Evolutionary conservation across 768 basidiomycete genomes (phyloP), one percentile per base, ranked within the genome.

Genomic region (Hygrocybe coccinea): DNA sequence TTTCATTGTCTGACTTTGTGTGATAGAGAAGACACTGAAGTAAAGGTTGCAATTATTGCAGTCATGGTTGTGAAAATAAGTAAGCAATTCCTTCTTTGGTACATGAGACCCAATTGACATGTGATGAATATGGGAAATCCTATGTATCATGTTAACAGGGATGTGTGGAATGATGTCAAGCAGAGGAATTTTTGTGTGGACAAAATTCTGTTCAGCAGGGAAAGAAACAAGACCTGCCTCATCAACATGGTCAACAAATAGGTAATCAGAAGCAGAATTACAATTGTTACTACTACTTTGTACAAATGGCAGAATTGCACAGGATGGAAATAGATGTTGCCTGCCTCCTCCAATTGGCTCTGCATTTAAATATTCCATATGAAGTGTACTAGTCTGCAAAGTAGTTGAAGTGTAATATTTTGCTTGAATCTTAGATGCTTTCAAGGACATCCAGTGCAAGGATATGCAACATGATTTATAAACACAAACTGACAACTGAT

Each of bases 161-260:
- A 54, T 44, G n/a, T n/a, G 41, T 9, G 24, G 17, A 25, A 54
- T 11, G 8, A 54, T 10, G 12, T 44, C 8, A 10, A 25, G 41
- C 36, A 54, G 5, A 43, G 52, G 52, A 37, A 54, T 44, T 6
- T 25, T 11, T 9, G 43, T 39, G 21, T 45, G 52, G 10, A 54
- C 43, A 29, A 29, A 29, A 35, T 36, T 44, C 7, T n/a, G 9
- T 22, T 45, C 33, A 10, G 15, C n/a, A 33, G 43, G 22, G 21
- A 11, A 45, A 33, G 12, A 24, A 4, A 35, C 10, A n/a, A 29
- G 17, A 43, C 39, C 52, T 10, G 25, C 12, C 14, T 43, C 12
- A 44, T 43, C 29, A 25, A 54, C 39, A 45, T 54, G 41, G 25
- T 54, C 52, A 36, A 54, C 34, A 54, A 37, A 52, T 29, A 17